Evolutionary conservation across 2,329 filamentous ascomycete species (phyloP).

Genomic region (Phialophora expanda): DNA sequence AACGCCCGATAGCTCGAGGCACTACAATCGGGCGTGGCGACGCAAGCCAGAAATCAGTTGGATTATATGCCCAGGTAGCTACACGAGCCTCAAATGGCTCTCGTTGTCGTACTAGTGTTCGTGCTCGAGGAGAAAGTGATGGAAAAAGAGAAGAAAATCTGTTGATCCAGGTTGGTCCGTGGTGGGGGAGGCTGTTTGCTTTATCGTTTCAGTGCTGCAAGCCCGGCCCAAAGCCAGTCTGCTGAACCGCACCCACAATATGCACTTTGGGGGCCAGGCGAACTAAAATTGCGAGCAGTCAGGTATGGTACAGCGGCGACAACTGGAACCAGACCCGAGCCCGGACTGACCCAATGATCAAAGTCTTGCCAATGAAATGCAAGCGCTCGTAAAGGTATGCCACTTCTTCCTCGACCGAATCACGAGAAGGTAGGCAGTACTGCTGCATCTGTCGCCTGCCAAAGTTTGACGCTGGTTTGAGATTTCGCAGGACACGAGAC

Average conservation of each 20-base stretch:
- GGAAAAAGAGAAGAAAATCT: conserved; percentile 14
- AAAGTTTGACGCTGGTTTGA: conserved; percentile 15
- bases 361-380: conserved; percentile 5
- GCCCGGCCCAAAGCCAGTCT: conserved; percentile 10
- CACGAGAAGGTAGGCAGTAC: not conserved
- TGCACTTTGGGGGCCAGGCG: conserved; percentile 19
- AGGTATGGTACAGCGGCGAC: conserved; percentile 12
- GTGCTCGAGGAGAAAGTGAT: conserved; percentile 5
- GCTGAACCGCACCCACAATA: conserved; percentile 24
- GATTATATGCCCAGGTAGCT: not conserved
- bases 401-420: conserved; percentile 2
- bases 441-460: not conserved
- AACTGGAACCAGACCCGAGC: conserved; percentile 15
- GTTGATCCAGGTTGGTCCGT: conserved; percentile 24
- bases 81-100: conserved; percentile 1
- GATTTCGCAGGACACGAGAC: conserved; percentile 2
- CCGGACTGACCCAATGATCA: conserved; percentile 4
- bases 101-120: not conserved
- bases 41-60: not conserved
- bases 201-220: conserved; percentile 29
- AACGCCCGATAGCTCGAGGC: conserved; percentile 10
- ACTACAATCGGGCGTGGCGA: conserved; percentile 4
- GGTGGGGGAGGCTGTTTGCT: conserved; percentile 26
- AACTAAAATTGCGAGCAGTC: conserved; percentile 11
- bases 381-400: conserved; percentile 10